Evolutionary conservation across 306 rosid genomes (phyloP).

Genomic region (Crataegus laevigata): DNA sequence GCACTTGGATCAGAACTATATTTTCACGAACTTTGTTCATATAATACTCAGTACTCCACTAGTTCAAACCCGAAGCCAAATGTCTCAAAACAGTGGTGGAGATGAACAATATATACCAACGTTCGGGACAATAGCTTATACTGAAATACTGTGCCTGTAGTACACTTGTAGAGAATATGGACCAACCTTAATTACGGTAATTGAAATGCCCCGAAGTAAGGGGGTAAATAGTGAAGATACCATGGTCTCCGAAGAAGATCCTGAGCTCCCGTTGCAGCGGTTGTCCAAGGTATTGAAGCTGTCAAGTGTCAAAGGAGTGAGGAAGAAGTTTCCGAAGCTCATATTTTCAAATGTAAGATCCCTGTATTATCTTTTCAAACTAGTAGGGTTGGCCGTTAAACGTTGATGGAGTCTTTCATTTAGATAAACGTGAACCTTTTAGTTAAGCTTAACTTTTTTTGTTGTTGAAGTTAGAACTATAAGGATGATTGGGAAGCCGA

Average conservation of each 20-base stretch:
- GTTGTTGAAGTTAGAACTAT: background rate
- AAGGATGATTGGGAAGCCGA: background rate
- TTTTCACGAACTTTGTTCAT: background rate
- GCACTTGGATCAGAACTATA: background rate
- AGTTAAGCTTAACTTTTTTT: too few relatives aligned
- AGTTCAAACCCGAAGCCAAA: background rate
- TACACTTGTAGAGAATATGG: background rate
- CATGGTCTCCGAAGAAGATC: background rate
- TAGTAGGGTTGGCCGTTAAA: background rate
- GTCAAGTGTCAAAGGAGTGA: background rate
- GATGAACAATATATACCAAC: background rate
- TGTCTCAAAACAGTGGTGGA: constrained; percentile 1
- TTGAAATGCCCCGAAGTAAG: background rate
- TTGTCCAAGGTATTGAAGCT: background rate
- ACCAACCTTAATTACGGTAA: background rate
- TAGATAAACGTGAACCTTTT: background rate
- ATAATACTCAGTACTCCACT: background rate
- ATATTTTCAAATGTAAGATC: background rate
- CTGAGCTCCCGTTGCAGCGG: background rate
- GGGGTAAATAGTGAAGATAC: background rate
- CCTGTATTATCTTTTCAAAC: background rate
- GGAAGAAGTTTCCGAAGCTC: background rate
- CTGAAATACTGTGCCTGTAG: background rate
- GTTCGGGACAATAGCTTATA: background rate
- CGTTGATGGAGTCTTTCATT: background rate